phyloP scores from a whole-genome alignment of 2,329 filamentous ascomycete genomes.

The Neurospora sp. region DNA sequence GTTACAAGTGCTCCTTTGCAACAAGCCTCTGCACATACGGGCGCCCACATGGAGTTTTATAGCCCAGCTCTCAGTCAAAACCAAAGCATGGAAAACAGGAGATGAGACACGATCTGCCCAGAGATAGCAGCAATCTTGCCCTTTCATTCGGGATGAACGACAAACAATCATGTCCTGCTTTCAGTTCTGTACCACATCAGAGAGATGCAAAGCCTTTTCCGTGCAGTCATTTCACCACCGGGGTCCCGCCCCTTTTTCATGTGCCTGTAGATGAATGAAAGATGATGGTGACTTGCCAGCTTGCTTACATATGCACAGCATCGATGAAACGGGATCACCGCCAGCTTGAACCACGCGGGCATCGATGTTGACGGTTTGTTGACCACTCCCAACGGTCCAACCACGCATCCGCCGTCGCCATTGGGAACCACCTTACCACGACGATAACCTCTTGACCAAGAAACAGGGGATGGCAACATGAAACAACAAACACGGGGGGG shows the following conservation, averaged over 20 bases:
- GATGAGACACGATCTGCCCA: neutral
- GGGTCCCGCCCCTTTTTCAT: neutral
- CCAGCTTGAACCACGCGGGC: neutral
- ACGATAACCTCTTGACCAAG: neutral
- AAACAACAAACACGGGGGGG: constrained; percentile 16
- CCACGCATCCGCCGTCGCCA: neutral
- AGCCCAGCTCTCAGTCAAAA: neutral
- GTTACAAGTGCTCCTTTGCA: neutral
- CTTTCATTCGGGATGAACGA: neutral
- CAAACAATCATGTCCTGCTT: neutral
- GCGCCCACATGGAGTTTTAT: neutral
- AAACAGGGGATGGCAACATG: constrained; percentile 5
- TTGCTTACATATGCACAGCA: neutral
- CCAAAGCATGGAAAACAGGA: neutral
- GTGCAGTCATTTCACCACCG: neutral
- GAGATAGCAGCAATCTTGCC: neutral
- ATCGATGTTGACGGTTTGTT: neutral
- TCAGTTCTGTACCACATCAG: neutral
- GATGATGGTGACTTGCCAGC: neutral
- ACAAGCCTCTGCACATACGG: neutral
- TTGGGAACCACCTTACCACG: neutral
- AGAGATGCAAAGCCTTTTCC: neutral
- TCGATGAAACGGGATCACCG: neutral
- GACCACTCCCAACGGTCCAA: neutral
- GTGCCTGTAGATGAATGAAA: neutral